A percentile compares a stretch with the other conserved stretches of the same genome.
phyloP scores from a whole-genome alignment of 2,329 filamentous ascomycete species.

The Acephala macrosclerotiorum region DNA sequence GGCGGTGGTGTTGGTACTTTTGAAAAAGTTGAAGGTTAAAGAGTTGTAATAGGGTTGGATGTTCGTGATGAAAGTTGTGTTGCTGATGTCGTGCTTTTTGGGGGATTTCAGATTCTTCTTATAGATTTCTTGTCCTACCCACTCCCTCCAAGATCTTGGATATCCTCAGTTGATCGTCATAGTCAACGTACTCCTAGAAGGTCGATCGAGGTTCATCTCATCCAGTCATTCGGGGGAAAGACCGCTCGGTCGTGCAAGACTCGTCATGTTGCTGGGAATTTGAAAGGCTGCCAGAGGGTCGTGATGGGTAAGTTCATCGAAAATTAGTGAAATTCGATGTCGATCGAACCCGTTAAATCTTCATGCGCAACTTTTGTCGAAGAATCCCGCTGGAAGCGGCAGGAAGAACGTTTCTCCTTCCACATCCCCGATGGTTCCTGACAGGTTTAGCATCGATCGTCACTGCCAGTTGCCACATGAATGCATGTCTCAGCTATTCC shows the following conservation, averaged over 20 bases:
- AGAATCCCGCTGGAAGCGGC: constrained; percentile 4
- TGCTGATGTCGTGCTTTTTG: constrained; percentile 20
- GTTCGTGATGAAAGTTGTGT: constrained; percentile 15
- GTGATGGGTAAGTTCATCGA: not conserved
- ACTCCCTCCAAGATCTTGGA: not conserved
- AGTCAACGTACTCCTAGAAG: constrained; percentile 17
- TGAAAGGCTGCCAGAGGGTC: not conserved
- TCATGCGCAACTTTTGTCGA: constrained; percentile 23
- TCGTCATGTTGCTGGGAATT: constrained; percentile 27
- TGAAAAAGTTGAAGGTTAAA: constrained; percentile 19
- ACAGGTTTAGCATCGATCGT: constrained; percentile 19
- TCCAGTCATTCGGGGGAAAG: constrained; percentile 14
- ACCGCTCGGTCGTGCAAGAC: constrained; percentile 9
- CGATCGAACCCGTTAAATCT: constrained; percentile 27
- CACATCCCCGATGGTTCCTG: constrained; percentile 26
- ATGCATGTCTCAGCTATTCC: constrained; percentile 32
- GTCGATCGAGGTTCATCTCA: constrained; percentile 21
- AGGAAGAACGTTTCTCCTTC: constrained; percentile 17
- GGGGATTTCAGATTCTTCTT: constrained; percentile 26
- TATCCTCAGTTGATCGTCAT: constrained; percentile 18
- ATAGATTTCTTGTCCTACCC: constrained; percentile 26
- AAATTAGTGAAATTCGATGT: constrained; percentile 17
- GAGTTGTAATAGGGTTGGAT: constrained; percentile 15
- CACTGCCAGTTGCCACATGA: constrained; percentile 24
- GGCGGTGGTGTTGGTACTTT: constrained; percentile 12